Base-by-base conservation (phyloP, 2,329 filamentous ascomycete genomes). In the Zasmidium angulare region DNA sequence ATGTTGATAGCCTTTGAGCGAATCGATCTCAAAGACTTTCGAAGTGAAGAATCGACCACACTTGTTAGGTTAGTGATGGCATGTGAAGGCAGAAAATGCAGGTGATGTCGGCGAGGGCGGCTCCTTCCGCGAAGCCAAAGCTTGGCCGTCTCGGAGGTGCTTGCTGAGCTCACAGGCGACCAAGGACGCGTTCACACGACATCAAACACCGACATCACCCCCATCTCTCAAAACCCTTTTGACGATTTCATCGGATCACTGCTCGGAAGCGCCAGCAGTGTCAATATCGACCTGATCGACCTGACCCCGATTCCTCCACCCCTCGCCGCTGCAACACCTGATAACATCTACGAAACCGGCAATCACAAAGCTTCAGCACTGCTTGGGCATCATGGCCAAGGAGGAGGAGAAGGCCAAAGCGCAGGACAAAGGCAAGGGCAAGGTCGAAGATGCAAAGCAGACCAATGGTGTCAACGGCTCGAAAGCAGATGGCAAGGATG, bases 341-440 rank as follows among this genome's bases (percentile, higher is more conserved):
- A 46, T 46, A 23, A 53, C 23, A 2, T 47, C 52, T 22, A 9
- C 54, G 20, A 49, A 36, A 19, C 36, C 22, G 22, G 29, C 29
- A n/a, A 54, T 54, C 31, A 54, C 46, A 46, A 4, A 57, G n/a
- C 56, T 26, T 26, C 50, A 17, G 17, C 20, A 51, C 53, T 29
- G 53, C 36, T 56, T 52, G 53, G 31, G 53, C 79, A 96, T 58
- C 67, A 81, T 98, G 95, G 93, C 93, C 80, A 90, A 96, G 83
- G 91, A 96, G 79, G 91, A 89, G 81, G 90, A 96, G 80, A 85
- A 88, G 83, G 84, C 89, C 77, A 90, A 89, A 78, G 82, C 89
- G 75, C 84, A 87, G 76, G 91, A 96, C 79, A 98, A 98, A 85
- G 93, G 92, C 79, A 99, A 99, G 84, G 93, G 87, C 75, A 99